phyloP scores from a whole-genome alignment of 1,284 basidiomycete genomes.

The Pseudozyma sp. region DNA sequence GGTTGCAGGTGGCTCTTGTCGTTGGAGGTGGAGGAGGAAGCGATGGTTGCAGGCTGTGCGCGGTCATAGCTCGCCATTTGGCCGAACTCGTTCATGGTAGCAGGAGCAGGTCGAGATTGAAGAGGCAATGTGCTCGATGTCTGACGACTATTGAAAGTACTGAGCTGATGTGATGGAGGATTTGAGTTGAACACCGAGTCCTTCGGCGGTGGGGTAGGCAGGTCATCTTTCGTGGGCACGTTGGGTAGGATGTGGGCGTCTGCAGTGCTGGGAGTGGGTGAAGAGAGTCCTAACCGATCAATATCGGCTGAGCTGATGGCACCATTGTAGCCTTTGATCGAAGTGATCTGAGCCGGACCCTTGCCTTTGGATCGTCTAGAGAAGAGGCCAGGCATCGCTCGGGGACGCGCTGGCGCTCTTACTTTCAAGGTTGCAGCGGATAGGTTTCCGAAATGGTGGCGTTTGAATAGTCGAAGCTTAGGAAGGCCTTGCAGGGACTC shows the following conservation, averaged over 20 bases:
- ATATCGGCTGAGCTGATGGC: conserved; percentile 43
- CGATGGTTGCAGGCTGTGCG: conserved; percentile 10
- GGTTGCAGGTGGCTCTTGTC: conserved; percentile 3
- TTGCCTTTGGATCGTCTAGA: conserved; percentile 32
- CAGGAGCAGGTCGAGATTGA: neutral
- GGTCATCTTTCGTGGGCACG: conserved; percentile 45
- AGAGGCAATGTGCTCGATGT: neutral
- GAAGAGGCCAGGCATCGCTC: conserved; percentile 46
- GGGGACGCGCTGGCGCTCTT: conserved; percentile 5
- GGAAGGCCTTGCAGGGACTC: neutral
- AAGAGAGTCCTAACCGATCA: conserved; percentile 30
- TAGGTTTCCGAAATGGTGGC: neutral
- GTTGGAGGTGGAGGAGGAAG: conserved; percentile 6
- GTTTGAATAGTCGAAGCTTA: neutral
- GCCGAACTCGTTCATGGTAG: conserved; percentile 28
- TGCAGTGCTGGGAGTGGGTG: conserved; percentile 43
- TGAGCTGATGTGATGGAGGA: neutral
- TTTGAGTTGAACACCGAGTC: neutral
- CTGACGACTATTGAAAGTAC: conserved; percentile 6
- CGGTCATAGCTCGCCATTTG: conserved; percentile 7
- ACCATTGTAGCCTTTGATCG: conserved; percentile 14
- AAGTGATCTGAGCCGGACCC: conserved; percentile 1
- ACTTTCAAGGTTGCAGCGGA: neutral
- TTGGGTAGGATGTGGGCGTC: conserved; percentile 37
- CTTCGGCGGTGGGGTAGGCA: conserved; percentile 26